Percentiles rank a stretch among this genome's conserved stretches.
Evolutionary conservation across 2,329 filamentous ascomycete genomes (phyloP).

Genomic region (Chaetomium sp.): DNA sequence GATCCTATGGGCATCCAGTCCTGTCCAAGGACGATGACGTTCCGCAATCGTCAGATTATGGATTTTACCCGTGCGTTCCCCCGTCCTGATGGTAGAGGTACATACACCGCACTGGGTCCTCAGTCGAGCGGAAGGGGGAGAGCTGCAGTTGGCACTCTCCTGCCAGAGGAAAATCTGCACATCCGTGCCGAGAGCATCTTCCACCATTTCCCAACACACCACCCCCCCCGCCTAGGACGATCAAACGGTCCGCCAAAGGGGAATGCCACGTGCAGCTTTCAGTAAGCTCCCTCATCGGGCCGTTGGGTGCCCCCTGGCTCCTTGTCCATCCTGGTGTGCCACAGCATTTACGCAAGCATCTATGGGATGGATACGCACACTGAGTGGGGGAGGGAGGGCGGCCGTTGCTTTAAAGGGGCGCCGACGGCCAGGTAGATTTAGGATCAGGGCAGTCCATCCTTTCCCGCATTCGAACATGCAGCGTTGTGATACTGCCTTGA

Average conservation of each 20-base stretch:
- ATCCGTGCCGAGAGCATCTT: constrained; percentile 8
- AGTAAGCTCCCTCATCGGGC: constrained; percentile 25
- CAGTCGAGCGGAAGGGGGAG: constrained; percentile 14
- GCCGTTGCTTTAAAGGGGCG: constrained; percentile 13
- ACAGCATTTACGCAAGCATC: constrained; percentile 11
- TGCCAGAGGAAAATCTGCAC: constrained; percentile 9
- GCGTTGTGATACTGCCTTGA: not conserved
- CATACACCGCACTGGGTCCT: constrained; percentile 13
- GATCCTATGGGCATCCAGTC: constrained; percentile 27
- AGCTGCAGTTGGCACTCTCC: constrained; percentile 12
- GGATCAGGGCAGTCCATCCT: not conserved
- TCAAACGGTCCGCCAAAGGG: constrained; percentile 30
- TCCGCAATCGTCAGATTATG: constrained; percentile 31
- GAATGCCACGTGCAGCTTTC: constrained; percentile 34
- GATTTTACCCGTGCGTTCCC: constrained; percentile 32
- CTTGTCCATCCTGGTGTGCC: constrained; percentile 13
- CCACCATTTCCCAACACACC: constrained; percentile 16
- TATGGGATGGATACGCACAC: not conserved
- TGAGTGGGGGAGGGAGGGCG: constrained; percentile 1
- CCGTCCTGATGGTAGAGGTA: not conserved
- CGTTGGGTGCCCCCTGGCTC: constrained; percentile 13
- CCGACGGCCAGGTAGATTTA: constrained; percentile 1
- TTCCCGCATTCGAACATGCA: not conserved
- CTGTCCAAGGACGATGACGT: constrained; percentile 31
- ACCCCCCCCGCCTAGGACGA: constrained; percentile 21